phyloP scores from a whole-genome alignment of 2,329 filamentous ascomycete species.

The Aspergillus puulaauensis region DNA sequence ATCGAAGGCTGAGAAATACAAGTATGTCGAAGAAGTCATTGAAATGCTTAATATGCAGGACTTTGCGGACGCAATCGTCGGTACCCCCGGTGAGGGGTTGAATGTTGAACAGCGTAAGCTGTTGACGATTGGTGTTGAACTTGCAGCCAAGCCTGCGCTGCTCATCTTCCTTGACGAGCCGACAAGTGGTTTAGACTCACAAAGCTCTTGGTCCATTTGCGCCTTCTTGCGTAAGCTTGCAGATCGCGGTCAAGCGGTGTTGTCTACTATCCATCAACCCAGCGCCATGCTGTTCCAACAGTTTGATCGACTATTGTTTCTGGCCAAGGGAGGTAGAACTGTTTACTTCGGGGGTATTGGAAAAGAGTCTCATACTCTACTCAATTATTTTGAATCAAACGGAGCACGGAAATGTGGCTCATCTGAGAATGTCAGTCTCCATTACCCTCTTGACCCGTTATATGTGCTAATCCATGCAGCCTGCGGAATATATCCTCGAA shows the following conservation, averaged over 20 bases:
- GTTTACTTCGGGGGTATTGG: conserved; percentile 69
- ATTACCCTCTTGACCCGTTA: not conserved
- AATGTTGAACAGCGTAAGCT: conserved; percentile 65
- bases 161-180: conserved; percentile 90
- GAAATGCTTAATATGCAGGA: conserved; percentile 84
- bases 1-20: conserved; percentile 70
- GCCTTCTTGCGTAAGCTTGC: conserved; percentile 85
- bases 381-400: conserved; percentile 62
- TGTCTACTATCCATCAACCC: conserved; percentile 92
- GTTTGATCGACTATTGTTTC: conserved; percentile 64
- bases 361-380: conserved; percentile 54
- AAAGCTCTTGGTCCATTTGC: conserved; percentile 86
- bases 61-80: conserved; percentile 83
- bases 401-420: conserved; percentile 60
- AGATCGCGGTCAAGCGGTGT: conserved; percentile 80
- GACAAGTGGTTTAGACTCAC: conserved; percentile 84
- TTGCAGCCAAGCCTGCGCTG: conserved; percentile 83
- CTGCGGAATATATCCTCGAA: conserved; percentile 71
- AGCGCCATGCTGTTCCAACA: conserved; percentile 90
- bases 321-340: conserved; percentile 63
- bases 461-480: conserved; percentile 34
- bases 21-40: conserved; percentile 78
- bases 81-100: conserved; percentile 75
- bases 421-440: conserved; percentile 55
- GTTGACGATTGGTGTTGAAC: conserved; percentile 86